These are phyloP conservation scores for Apiospora phragmitis DNA, from an alignment of 2,329 filamentous ascomycete genomes.

Conservation along the genomic window DNA sequence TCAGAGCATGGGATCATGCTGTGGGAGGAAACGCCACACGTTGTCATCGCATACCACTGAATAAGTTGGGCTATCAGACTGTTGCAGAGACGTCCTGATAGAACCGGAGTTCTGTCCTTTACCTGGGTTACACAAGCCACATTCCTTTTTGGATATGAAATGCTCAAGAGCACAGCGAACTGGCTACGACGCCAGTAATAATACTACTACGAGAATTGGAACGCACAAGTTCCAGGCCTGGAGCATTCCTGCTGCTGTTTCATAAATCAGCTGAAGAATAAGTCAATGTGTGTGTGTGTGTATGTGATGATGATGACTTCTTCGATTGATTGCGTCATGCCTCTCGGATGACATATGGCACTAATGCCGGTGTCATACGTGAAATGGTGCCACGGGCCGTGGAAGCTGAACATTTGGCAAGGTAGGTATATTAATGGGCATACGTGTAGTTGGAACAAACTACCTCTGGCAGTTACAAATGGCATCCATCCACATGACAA, in stretches of 20 bases:
- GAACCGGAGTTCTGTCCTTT: constrained; percentile 1
- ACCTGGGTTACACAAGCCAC: neutral
- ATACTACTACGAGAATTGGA: neutral
- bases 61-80: neutral
- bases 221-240: neutral
- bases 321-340: neutral
- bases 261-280: neutral
- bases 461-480: neutral
- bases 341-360: neutral
- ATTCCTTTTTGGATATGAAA: constrained; percentile 1
- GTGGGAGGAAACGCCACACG: neutral
- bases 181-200: neutral
- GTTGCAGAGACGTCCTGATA: neutral
- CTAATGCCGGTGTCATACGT: neutral
- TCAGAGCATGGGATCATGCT: neutral
- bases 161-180: neutral
- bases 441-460: neutral
- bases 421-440: neutral
- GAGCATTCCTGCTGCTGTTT: too few species aligned
- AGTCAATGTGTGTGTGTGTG: neutral
- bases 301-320: neutral
- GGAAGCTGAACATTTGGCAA: neutral
- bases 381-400: neutral
- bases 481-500: neutral
- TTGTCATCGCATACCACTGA: neutral